Conservation (phyloP, 148 eudicot genomes). For the Agrostemma githago region DNA sequence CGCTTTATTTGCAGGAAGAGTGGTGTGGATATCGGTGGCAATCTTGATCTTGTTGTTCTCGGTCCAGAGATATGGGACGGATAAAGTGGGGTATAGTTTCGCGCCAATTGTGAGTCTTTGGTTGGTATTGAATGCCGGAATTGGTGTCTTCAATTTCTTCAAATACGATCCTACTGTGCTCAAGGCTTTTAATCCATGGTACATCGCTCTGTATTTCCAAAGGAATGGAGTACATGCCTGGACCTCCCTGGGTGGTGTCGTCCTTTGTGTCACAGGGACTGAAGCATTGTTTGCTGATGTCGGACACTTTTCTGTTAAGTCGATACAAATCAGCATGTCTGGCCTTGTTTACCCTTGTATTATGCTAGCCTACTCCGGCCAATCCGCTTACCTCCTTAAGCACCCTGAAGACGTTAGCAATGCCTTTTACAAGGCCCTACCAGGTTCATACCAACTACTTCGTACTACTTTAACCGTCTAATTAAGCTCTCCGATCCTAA, state of each 20-base stretch:
- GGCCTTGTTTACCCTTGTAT: slow-evolving; percentile 32
- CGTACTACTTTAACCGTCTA: no score
- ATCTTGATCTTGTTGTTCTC: slow-evolving; percentile 31
- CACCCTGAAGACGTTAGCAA: slow-evolving; percentile 24
- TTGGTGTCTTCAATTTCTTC: slow-evolving; percentile 40
- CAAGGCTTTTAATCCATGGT: slow-evolving; percentile 40
- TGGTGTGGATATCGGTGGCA: slow-evolving; percentile 38
- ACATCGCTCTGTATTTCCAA: slow-evolving; percentile 31
- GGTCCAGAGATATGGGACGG: slow-evolving; percentile 40
- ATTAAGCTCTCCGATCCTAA: no score
- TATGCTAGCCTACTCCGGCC: slow-evolving; percentile 36
- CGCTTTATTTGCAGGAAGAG: slow-evolving; percentile 24
- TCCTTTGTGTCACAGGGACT: slow-evolving; percentile 41
- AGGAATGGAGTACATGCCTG: slow-evolving; percentile 39
- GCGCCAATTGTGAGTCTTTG: slow-evolving; percentile 43
- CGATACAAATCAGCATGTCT: slow-evolving; percentile 41
- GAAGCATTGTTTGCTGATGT: slow-evolving; percentile 48
- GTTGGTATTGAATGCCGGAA: slow-evolving; percentile 30
- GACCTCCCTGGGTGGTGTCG: slow-evolving; percentile 40
- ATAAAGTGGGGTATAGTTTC: slow-evolving; percentile 47
- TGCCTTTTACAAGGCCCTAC: slow-evolving; percentile 33
- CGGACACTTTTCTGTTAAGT: slow-evolving; percentile 41
- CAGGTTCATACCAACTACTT: slow-evolving; percentile 25
- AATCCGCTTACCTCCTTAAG: slow-evolving; percentile 31
- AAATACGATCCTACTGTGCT: slow-evolving; percentile 32